Base-by-base conservation (phyloP, 805 yeast species). In the Torulaspora delbrueckii region DNA sequence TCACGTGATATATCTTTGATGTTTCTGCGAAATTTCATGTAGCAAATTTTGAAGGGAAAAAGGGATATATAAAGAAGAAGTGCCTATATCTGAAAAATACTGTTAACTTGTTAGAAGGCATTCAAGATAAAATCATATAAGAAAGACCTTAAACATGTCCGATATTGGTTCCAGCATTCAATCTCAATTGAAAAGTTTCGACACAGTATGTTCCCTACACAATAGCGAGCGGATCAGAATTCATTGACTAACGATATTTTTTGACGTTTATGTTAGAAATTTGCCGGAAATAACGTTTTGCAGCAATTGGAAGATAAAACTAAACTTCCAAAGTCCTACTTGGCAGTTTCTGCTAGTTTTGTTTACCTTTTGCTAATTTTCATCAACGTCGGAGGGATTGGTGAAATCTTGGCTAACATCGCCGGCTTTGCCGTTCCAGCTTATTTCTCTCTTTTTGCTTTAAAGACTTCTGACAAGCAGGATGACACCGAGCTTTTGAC, bases 341-440 rank as follows among this genome's bases (percentile, higher is more conserved):
- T 86, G 32, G 84, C 82, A 16, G 67, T 84, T 45, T 91, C 82
- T 22, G 74, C 76, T 23, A 82, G 72, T 28, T 81, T 67, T 4
- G 60, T 79, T 39, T 93, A 93, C 72, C 73, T 90, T 54, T 69
- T 90, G 34, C 66, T 91, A 58, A 81, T 90, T 48, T 88, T 91
- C 70, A 72, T 90, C 60, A 95, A 93, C 71, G 72, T 90, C 57
- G 98, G 96, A 52, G 98, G 97, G 24, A 74, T 93, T 59, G 99
- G 99, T 51, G 95, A 90, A 72, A 79, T 93, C 60, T 76, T 93
- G 56, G 85, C 96, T 54, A 93, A 93, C 74, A 70, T 91, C 58
- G 95, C 95, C 13, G 96, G 97, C 1, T 86, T 93, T 56, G 87
- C 79, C 33, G 66, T 89, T 51, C 99, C 99, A 37, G 91, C 93